phyloP scores from a whole-genome alignment of 352 stramenopile species.

The Aphanomyces astaci region DNA sequence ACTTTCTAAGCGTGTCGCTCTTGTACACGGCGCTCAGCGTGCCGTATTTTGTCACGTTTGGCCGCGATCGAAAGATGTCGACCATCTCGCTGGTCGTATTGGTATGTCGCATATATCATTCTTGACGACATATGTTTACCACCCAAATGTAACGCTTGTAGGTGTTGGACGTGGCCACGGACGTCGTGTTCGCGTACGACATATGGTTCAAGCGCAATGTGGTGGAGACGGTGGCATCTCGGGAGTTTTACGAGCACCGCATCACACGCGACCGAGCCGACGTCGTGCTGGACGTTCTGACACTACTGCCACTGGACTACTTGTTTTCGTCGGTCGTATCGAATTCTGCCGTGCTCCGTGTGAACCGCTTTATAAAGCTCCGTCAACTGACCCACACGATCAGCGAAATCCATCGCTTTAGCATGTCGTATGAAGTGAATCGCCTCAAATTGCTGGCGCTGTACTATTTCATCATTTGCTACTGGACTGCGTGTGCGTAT shows the following conservation, averaged over 20 bases:
- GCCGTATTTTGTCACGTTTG: conserved; percentile 57
- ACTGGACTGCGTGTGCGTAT: conserved; percentile 27
- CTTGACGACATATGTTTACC: conserved; percentile 15
- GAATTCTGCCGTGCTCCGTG: conserved; percentile 2
- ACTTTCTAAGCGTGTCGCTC: neutral
- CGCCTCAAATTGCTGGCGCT: conserved; percentile 27
- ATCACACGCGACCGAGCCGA: neutral
- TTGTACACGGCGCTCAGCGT: conserved; percentile 52
- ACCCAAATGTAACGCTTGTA: neutral
- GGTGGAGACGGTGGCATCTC: conserved; percentile 13
- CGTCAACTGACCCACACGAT: conserved; percentile 18
- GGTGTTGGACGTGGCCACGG: conserved; percentile 8
- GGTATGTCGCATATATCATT: conserved; percentile 14
- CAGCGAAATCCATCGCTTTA: conserved; percentile 23
- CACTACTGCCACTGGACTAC: conserved; percentile 14
- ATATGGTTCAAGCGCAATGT: conserved; percentile 20
- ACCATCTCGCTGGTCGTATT: conserved; percentile 31
- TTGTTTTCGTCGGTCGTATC: neutral
- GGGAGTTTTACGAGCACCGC: conserved; percentile 19
- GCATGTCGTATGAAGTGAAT: conserved; percentile 20
- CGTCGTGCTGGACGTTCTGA: conserved; percentile 4
- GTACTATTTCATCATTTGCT: conserved; percentile 21
- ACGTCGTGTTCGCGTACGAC: conserved; percentile 19
- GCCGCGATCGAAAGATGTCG: conserved; percentile 46
- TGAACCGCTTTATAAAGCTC: conserved; percentile 21